phyloP scores from a whole-genome alignment of 2,329 filamentous ascomycete species.

The Aspergillus sp. region DNA sequence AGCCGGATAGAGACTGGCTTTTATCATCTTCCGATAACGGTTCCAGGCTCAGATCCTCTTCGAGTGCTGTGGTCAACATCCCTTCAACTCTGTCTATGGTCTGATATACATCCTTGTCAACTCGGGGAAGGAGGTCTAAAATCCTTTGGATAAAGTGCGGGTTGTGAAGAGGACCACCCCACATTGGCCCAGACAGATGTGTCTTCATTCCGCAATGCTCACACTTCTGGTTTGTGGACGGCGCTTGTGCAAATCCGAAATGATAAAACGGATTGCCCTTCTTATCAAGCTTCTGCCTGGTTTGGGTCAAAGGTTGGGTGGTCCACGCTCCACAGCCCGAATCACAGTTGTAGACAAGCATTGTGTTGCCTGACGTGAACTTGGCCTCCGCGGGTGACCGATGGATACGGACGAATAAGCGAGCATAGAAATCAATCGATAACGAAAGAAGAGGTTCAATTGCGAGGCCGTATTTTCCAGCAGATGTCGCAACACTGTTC shows the following conservation, averaged over 20 bases:
- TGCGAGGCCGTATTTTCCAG: slow-evolving; percentile 79
- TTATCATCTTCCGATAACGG: slow-evolving; percentile 11
- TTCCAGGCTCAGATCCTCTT: slow-evolving; percentile 59
- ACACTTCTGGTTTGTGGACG: slow-evolving; percentile 66
- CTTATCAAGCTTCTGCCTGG: slow-evolving; percentile 66
- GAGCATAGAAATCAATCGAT: slow-evolving; percentile 92
- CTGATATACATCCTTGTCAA: slow-evolving; percentile 69
- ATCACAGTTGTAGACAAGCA: slow-evolving; percentile 91
- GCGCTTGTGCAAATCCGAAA: slow-evolving; percentile 70
- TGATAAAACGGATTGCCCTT: slow-evolving; percentile 74
- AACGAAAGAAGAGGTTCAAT: slow-evolving; percentile 90
- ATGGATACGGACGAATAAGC: slow-evolving; percentile 80
- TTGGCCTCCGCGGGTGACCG: slow-evolving; percentile 85
- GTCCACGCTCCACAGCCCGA: slow-evolving; percentile 88
- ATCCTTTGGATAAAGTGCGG: slow-evolving; percentile 77
- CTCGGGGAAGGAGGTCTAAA: slow-evolving; percentile 67
- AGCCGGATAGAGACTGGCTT: slow-evolving; percentile 5
- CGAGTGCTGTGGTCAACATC: slow-evolving; percentile 84
- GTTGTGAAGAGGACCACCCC: slow-evolving; percentile 84
- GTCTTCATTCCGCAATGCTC: slow-evolving; percentile 82
- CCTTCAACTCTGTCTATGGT: slow-evolving; percentile 82
- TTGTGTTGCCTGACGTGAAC: slow-evolving; percentile 84
- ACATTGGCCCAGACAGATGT: slow-evolving; percentile 93
- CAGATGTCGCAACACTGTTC: slow-evolving; percentile 75
- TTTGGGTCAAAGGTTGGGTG: slow-evolving; percentile 74